A percentile compares a stretch with the other conserved stretches of the same genome.
Conservation (phyloP, 1,284 basidiomycete genomes). For the Tylopilus sp. region DNA sequence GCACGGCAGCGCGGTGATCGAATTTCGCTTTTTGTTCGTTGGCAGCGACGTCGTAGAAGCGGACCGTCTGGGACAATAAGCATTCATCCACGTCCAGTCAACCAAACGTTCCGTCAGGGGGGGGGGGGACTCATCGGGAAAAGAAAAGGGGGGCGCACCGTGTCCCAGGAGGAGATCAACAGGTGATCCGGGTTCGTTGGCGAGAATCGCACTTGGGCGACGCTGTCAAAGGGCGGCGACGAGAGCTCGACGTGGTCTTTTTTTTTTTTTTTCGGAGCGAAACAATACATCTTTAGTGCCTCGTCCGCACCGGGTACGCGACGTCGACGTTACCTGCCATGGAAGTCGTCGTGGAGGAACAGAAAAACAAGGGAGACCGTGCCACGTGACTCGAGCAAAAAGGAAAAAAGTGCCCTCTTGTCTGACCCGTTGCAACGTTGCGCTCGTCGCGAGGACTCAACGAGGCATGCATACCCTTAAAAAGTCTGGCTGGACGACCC, state of each 20-base stretch:
- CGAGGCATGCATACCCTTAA: neutral
- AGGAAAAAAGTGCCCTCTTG: no score
- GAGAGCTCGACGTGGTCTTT: conserved; percentile 53
- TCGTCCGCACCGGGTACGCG: no score
- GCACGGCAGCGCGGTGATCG: conserved; percentile 73
- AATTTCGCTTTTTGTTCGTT: conserved; percentile 71
- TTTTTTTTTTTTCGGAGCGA: no score
- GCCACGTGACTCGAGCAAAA: conserved; percentile 11
- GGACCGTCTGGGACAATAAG: conserved; percentile 52
- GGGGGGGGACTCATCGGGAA: no score
- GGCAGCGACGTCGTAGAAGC: conserved; percentile 63
- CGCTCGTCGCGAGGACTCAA: conserved; percentile 7
- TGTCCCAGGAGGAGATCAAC: conserved; percentile 85
- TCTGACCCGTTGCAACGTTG: neutral
- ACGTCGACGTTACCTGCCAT: conserved; percentile 23
- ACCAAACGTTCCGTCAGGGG: no score
- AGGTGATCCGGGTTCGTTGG: conserved; percentile 73
- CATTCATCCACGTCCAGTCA: no score
- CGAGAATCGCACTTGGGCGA: conserved; percentile 80
- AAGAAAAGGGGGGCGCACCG: conserved; percentile 61
- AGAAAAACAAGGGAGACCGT: neutral
- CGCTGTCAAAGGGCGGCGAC: conserved; percentile 79
- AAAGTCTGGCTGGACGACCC: no score
- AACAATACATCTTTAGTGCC: no score
- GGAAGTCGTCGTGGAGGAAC: neutral